These are phyloP conservation scores for Coemansia sp. DNA, from an alignment of 192 early-diverging fungal genomes.

Conservation along the genomic window DNA sequence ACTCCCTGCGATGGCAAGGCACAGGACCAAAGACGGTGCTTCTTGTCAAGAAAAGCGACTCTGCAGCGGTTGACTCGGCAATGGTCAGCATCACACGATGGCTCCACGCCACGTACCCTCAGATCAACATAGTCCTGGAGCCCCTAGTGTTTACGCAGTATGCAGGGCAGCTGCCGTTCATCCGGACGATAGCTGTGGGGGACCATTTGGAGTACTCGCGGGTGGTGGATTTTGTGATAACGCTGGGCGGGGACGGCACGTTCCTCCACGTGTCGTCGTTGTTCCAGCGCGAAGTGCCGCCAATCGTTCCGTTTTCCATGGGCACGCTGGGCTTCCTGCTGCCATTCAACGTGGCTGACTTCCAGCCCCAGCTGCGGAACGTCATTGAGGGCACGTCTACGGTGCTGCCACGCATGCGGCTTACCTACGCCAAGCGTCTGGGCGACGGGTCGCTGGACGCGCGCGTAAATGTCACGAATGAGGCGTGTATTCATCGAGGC, in stretches of 20 bases:
- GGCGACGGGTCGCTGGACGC: constrained; percentile 58
- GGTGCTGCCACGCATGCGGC: constrained; percentile 78
- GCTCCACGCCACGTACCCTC: constrained; percentile 66
- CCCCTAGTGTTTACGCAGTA: constrained; percentile 64
- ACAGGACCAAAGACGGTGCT: constrained; percentile 70
- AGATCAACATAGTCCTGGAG: constrained; percentile 74
- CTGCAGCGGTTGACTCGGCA: constrained; percentile 65
- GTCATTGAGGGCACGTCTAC: constrained; percentile 68
- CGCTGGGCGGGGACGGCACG: constrained; percentile 93
- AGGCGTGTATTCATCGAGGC: constrained; percentile 86
- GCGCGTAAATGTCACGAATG: constrained; percentile 78
- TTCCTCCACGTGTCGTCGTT: constrained; percentile 85
- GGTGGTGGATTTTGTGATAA: constrained; percentile 82
- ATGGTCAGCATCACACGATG: constrained; percentile 71
- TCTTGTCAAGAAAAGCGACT: constrained; percentile 81
- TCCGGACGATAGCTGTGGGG: constrained; percentile 32
- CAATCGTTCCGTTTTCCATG: constrained; percentile 92
- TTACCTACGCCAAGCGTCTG: constrained; percentile 67
- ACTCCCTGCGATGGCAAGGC: constrained; percentile 22
- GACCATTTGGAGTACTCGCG: constrained; percentile 65
- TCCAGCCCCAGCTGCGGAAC: constrained; percentile 59
- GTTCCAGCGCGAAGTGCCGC: constrained; percentile 76
- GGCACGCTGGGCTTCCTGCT: constrained; percentile 91
- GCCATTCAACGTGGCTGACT: constrained; percentile 77
- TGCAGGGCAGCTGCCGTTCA: constrained; percentile 27